Evolutionary conservation across 495 filamentous ascomycete genomes (phyloP).

Genomic region (Tetracladium marchalianum): DNA sequence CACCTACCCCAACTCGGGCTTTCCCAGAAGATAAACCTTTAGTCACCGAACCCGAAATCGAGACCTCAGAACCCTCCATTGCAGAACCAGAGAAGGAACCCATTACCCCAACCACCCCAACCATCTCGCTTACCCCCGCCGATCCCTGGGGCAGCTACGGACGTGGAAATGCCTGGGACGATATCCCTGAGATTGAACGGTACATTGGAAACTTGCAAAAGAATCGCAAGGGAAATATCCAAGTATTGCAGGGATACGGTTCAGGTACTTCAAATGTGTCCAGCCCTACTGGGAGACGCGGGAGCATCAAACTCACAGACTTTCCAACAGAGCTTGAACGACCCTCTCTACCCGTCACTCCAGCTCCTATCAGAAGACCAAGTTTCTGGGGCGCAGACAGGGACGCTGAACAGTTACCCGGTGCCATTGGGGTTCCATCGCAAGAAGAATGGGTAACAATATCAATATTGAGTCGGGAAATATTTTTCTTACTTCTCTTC

Average conservation of each 20-base stretch:
- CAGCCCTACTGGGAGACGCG: constrained; percentile 27
- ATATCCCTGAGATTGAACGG: constrained; percentile 67
- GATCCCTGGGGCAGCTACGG: constrained; percentile 56
- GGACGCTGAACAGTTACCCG: constrained; percentile 51
- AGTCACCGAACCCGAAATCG: constrained; percentile 25
- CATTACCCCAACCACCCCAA: constrained; percentile 35
- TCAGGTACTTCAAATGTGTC: constrained; percentile 20
- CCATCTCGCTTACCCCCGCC: constrained; percentile 28
- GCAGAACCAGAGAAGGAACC: constrained; percentile 20
- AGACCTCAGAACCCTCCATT: no score
- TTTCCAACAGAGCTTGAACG: constrained; percentile 78
- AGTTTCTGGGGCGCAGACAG: constrained; percentile 42
- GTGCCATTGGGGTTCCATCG: constrained; percentile 69
- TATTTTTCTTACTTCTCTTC: constrained; percentile 16
- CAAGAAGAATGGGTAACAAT: constrained; percentile 80
- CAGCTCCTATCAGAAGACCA: constrained; percentile 58
- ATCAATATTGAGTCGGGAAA: constrained; percentile 35
- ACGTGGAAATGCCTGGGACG: constrained; percentile 80
- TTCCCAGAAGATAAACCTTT: constrained; percentile 58
- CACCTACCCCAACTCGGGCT: constrained; percentile 57
- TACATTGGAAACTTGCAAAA: constrained; percentile 66
- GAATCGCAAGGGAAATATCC: constrained; percentile 49
- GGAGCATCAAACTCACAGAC: constrained; percentile 63
- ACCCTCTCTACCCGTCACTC: constrained; percentile 85
- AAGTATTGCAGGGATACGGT: constrained; percentile 35